Percentiles rank a stretch among this genome's conserved stretches.
Conservation (phyloP, 2,329 filamentous ascomycete species). For the Ramularia endophylla region DNA sequence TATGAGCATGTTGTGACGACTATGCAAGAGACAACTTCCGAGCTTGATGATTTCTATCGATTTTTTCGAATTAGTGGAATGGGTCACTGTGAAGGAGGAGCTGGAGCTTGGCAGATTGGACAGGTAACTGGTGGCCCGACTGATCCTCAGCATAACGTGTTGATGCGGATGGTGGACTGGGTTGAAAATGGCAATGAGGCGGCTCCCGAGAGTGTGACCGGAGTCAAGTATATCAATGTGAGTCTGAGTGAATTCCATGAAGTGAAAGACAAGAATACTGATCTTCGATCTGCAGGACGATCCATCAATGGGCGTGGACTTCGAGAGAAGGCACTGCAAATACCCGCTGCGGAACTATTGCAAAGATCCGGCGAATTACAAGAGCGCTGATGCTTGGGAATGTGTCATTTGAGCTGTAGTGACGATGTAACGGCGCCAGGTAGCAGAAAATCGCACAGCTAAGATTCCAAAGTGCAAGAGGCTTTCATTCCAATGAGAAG, state of each 20-base stretch:
- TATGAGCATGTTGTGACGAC: conserved; percentile 39
- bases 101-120: conserved; percentile 37
- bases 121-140: conserved; percentile 21
- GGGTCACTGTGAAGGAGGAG: conserved; percentile 45
- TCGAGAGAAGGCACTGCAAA: conserved; percentile 43
- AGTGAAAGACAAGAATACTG: too few species aligned
- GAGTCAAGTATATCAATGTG: conserved; percentile 38
- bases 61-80: conserved; percentile 49
- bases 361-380: conserved; percentile 22
- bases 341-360: conserved; percentile 25
- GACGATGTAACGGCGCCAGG: too few species aligned
- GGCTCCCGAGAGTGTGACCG: conserved; percentile 29
- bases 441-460: too few species aligned
- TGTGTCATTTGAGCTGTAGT: conserved; percentile 21
- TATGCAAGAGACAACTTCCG: conserved; percentile 42
- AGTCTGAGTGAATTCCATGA: too few species aligned
- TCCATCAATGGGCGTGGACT: conserved; percentile 32
- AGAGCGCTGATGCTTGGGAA: conserved; percentile 22
- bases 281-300: too few species aligned
- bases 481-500: too few species aligned
- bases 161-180: conserved; percentile 40
- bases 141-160: conserved; percentile 37
- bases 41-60: conserved; percentile 49
- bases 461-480: too few species aligned
- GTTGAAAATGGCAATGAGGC: conserved; percentile 25